phyloP scores from a whole-genome alignment of 1,284 basidiomycete species.

The Wolfiporia cocos region DNA sequence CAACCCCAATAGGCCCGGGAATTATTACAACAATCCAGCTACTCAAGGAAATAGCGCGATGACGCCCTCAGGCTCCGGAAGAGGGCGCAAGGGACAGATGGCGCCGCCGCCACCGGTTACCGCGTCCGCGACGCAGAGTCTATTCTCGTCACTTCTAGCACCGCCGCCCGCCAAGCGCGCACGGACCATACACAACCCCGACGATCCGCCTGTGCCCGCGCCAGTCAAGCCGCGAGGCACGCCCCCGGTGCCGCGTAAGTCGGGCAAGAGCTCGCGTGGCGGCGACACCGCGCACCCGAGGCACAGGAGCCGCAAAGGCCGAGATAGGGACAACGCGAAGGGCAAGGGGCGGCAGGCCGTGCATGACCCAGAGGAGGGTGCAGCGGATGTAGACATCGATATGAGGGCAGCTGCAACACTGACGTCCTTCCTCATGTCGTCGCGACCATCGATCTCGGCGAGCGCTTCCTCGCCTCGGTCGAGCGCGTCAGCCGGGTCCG shows the following conservation, averaged over 20 bases:
- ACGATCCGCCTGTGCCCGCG: constrained; percentile 60
- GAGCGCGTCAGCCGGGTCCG: constrained; percentile 52
- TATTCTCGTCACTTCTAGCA: constrained; percentile 69
- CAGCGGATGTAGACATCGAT: constrained; percentile 53
- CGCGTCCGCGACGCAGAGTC: constrained; percentile 43
- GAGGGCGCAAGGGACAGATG: constrained; percentile 36
- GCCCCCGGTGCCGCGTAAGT: constrained; percentile 20
- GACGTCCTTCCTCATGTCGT: constrained; percentile 60
- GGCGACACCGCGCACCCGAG: constrained; percentile 31
- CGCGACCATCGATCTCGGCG: constrained; percentile 51
- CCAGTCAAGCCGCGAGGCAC: constrained; percentile 29
- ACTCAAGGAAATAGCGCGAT: constrained; percentile 33
- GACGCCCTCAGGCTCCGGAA: constrained; percentile 19
- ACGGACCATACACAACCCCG: constrained; percentile 66
- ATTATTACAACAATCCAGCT: constrained; percentile 44
- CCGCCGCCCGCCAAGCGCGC: constrained; percentile 68
- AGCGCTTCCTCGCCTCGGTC: constrained; percentile 61
- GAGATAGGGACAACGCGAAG: constrained; percentile 35
- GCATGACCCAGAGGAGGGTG: constrained; percentile 20
- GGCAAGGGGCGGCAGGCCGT: constrained; percentile 38
- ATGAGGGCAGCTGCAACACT: constrained; percentile 77
- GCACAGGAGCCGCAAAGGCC: constrained; percentile 19
- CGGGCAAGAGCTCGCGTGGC: constrained; percentile 16
- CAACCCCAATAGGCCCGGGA: constrained; percentile 47
- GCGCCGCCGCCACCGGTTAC: constrained; percentile 38